Percentiles rank a stretch among this genome's conserved stretches.
Conservation (phyloP, 345 rosid genomes). For the Citrus unshiu region DNA sequence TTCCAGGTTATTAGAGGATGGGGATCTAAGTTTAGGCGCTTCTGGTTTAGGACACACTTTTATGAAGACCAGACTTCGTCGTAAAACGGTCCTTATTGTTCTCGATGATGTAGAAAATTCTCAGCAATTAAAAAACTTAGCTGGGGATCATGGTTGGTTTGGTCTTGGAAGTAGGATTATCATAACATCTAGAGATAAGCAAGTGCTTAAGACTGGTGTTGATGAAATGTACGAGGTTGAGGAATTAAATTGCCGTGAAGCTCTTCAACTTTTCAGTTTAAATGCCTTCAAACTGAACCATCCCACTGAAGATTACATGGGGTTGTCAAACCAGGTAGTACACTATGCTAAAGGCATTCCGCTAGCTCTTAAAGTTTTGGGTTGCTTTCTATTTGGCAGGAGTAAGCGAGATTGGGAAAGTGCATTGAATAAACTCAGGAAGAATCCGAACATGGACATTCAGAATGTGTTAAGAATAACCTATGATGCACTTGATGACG, state of each 20-base stretch:
- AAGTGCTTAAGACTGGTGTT: not conserved
- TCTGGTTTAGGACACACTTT: not conserved
- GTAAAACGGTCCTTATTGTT: conserved; percentile 3
- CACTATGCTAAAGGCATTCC: not conserved
- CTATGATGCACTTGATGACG: not conserved
- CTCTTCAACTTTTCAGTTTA: not conserved
- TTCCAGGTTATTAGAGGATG: not conserved
- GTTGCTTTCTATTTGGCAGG: not conserved
- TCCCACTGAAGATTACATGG: not conserved
- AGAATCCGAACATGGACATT: not conserved
- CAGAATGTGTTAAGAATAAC: not conserved
- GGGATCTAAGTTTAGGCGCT: not conserved
- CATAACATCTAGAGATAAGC: conserved; percentile 5
- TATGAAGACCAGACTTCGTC: not conserved
- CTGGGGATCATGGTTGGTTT: not conserved
- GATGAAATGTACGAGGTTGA: not conserved
- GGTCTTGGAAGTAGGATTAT: conserved; percentile 14
- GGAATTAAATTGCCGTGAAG: not conserved
- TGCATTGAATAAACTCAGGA: not conserved
- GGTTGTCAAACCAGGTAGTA: not conserved
- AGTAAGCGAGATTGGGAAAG: not conserved
- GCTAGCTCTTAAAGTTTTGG: not conserved
- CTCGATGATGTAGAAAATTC: conserved; percentile 13
- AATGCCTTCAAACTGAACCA: not conserved
- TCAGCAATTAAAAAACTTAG: not conserved